Percentiles rank a stretch among this genome's conserved stretches.
These are phyloP conservation scores for Hypocrella siamensis DNA, from an alignment of 2,329 filamentous ascomycete genomes.

Conservation along the genomic window DNA sequence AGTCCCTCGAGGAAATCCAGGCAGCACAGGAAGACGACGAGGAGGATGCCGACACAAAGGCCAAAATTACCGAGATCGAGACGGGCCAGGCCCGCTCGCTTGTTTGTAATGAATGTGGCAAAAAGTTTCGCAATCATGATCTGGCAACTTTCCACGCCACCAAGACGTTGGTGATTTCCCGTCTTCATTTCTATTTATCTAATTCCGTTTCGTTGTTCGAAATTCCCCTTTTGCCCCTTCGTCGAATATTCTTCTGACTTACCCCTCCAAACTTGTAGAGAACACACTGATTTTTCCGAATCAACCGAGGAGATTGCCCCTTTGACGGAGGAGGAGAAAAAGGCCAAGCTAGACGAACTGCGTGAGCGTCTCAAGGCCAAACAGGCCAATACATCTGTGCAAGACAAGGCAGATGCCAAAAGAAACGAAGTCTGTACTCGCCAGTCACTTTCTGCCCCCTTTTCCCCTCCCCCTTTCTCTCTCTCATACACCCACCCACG, in stretches of 20 bases:
- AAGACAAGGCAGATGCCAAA: slow-evolving; percentile 71
- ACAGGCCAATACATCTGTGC: slow-evolving; percentile 46
- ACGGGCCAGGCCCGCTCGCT: slow-evolving; percentile 61
- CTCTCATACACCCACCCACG: neutral
- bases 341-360: slow-evolving; percentile 60
- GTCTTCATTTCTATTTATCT: too few relatives aligned
- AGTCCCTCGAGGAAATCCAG: slow-evolving; percentile 67
- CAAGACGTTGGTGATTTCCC: slow-evolving; percentile 49
- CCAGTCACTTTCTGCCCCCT: too few relatives aligned
- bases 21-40: slow-evolving; percentile 23
- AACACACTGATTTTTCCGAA: slow-evolving; percentile 82
- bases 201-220: too few relatives aligned
- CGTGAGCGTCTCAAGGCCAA: slow-evolving; percentile 58
- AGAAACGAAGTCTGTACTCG: slow-evolving; percentile 56
- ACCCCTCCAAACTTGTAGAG: slow-evolving; percentile 30
- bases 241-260: too few relatives aligned
- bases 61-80: slow-evolving; percentile 49
- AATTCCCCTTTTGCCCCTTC: too few relatives aligned
- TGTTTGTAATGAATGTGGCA: slow-evolving; percentile 88
- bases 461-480: neutral
- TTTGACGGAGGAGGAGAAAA: slow-evolving; percentile 83
- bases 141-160: slow-evolving; percentile 82
- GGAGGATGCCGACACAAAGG: slow-evolving; percentile 33
- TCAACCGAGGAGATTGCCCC: slow-evolving; percentile 86
- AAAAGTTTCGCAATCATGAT: slow-evolving; percentile 68